Base-by-base conservation (phyloP, 2,329 filamentous ascomycete species). In the Zasmidium angulare region DNA sequence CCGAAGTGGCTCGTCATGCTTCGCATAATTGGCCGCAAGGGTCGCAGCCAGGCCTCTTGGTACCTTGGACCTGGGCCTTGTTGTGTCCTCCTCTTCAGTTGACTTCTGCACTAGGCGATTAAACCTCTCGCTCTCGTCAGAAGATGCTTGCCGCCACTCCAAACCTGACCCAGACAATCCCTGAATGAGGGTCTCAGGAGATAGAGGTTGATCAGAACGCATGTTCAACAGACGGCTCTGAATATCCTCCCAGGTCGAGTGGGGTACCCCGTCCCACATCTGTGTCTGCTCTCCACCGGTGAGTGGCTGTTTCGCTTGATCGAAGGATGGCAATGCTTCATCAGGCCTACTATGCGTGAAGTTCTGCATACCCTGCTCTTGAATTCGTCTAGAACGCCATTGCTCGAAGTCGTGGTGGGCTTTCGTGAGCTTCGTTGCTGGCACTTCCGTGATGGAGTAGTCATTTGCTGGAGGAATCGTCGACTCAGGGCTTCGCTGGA, bases 401-500 rank as follows among this genome's bases (percentile, higher is more conserved):
- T 91, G 90, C 77, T 92, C 88, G 69, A 92, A 92, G 73, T 93
- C 89, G 74, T n/a, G n/a, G n/a, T n/a, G n/a, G n/a, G n/a, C n/a
- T n/a, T n/a, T n/a, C n/a, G n/a, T n/a, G n/a, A n/a, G n/a, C n/a
- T n/a, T n/a, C n/a, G n/a, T n/a, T n/a, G n/a, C n/a, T n/a, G n/a
- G n/a, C n/a, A n/a, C n/a, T n/a, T n/a, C n/a, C n/a, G n/a, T n/a
- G n/a, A n/a, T n/a, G n/a, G 43, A n/a, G 43, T 46, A n/a, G 43
- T 46, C 17, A n/a, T n/a, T n/a, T n/a, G 43, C 17, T 7, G 43
- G 43, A 46, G 20, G 43, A 6, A 17, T 6, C 20, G 43, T 4
- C 6, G 43, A 46, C 23, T 49, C 21, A 6, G 4, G 24, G 50
- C 50, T 43, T 22, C n/a, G 52, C 24, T 63, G 55, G 3, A 60